Conservation (phyloP, 257 asterid genomes). For the Rauvolfia tetraphylla region DNA sequence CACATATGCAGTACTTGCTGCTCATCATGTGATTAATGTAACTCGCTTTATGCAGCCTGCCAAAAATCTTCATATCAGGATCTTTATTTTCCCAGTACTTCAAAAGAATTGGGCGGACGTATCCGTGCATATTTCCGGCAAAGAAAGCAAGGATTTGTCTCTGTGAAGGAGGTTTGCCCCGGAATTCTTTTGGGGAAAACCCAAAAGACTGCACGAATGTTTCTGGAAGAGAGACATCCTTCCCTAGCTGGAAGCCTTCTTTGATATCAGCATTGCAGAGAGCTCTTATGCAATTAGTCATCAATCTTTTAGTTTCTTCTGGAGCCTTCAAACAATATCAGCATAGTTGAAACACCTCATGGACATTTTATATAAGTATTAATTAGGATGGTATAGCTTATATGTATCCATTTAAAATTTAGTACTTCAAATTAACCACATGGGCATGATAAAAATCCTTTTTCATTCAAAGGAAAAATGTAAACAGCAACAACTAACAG, state of each 20-base stretch:
- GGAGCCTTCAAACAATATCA: slow-evolving; percentile 51
- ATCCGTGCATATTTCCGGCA: slow-evolving; percentile 76
- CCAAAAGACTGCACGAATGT: slow-evolving; percentile 33
- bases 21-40: slow-evolving; percentile 61
- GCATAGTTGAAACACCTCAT: background rate
- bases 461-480: background rate
- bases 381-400: background rate
- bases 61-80: slow-evolving; percentile 60
- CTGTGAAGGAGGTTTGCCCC: slow-evolving; percentile 57
- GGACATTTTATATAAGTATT: background rate
- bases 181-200: slow-evolving; percentile 34
- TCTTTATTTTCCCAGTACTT: slow-evolving; percentile 65
- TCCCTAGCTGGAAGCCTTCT: slow-evolving; percentile 56
- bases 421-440: background rate
- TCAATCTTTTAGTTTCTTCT: slow-evolving; percentile 50
- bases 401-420: too few relatives aligned
- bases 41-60: slow-evolving; percentile 28
- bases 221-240: slow-evolving; percentile 69
- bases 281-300: slow-evolving; percentile 63
- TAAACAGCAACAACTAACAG: background rate
- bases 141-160: slow-evolving; percentile 64
- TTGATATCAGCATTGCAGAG: slow-evolving; percentile 65
- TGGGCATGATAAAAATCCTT: background rate
- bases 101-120: slow-evolving; percentile 59
- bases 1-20: slow-evolving; percentile 76